phyloP scores from a whole-genome alignment of 345 rosid genomes.

The Eucalyptus regnans region DNA sequence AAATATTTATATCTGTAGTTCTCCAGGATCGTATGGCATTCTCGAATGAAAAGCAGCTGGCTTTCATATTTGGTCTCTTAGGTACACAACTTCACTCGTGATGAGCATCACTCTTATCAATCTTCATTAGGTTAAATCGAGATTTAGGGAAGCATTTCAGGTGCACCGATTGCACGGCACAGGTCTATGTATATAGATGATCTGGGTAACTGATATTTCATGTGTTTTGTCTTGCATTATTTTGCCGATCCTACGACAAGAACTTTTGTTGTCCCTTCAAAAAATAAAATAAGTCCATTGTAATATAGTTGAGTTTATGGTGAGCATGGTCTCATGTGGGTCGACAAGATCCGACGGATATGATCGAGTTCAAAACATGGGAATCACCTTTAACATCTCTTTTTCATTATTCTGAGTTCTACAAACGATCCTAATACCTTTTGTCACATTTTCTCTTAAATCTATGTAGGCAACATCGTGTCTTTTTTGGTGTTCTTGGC shows the following conservation, averaged over 20 bases:
- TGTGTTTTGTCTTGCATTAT: not conserved
- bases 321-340: not conserved
- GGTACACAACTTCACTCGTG: slow-evolving; percentile 16
- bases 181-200: not conserved
- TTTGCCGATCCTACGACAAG: not conserved
- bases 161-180: not conserved
- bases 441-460: not conserved
- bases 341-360: not conserved
- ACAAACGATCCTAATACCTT: not conserved
- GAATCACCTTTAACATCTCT: not conserved
- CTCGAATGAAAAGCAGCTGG: slow-evolving; percentile 18
- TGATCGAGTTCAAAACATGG: not conserved
- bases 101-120: not conserved
- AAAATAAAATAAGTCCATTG: not conserved
- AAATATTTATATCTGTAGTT: not conserved
- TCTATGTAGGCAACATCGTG: slow-evolving; percentile 48
- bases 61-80: slow-evolving; percentile 55
- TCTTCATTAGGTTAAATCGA: not conserved
- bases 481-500: slow-evolving; percentile 63
- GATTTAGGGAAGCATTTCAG: not conserved
- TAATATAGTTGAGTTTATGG: not conserved
- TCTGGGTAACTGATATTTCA: not conserved
- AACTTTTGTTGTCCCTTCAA: not conserved
- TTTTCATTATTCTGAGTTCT: not conserved
- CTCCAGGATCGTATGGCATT: slow-evolving; percentile 14